These are phyloP conservation scores for Dictyostelium citrinum DNA, from an alignment of 78 protist species.

Conservation along the genomic window DNA sequence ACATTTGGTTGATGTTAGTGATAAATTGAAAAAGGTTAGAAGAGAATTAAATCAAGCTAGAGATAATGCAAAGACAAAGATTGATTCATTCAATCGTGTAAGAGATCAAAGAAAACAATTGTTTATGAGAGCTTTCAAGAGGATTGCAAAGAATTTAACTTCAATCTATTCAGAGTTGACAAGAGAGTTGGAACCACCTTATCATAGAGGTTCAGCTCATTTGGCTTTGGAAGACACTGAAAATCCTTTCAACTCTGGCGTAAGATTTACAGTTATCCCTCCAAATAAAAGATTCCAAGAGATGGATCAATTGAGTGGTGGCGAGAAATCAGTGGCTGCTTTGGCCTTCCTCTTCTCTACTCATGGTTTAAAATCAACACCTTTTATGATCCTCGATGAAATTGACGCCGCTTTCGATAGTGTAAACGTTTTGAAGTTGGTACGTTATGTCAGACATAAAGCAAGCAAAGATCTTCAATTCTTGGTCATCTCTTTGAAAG, in stretches of 20 bases:
- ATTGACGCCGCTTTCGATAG: constrained; percentile 99
- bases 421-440: constrained; percentile 92
- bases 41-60: background rate
- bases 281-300: constrained; percentile 97
- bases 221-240: constrained; percentile 86
- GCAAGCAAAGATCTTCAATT: constrained; percentile 75
- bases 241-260: constrained; percentile 94
- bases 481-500: constrained; percentile 95
- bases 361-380: constrained; percentile 93
- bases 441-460: constrained; percentile 79
- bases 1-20: constrained; percentile 1
- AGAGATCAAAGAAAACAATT: background rate
- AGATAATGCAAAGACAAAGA: background rate
- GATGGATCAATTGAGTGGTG: constrained; percentile 97
- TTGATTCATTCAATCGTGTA: background rate
- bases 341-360: constrained; percentile 99
- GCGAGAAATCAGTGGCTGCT: constrained; percentile 99
- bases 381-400: constrained; percentile 99
- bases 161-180: constrained; percentile 91
- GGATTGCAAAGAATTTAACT: constrained; percentile 45
- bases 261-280: constrained; percentile 95
- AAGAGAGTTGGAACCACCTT: constrained; percentile 12
- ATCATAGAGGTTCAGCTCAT: constrained; percentile 84
- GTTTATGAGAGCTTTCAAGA: constrained; percentile 81
- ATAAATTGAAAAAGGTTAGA: background rate